phyloP scores from a whole-genome alignment of 352 stramenopile species.

The Peronospora tabacina region DNA sequence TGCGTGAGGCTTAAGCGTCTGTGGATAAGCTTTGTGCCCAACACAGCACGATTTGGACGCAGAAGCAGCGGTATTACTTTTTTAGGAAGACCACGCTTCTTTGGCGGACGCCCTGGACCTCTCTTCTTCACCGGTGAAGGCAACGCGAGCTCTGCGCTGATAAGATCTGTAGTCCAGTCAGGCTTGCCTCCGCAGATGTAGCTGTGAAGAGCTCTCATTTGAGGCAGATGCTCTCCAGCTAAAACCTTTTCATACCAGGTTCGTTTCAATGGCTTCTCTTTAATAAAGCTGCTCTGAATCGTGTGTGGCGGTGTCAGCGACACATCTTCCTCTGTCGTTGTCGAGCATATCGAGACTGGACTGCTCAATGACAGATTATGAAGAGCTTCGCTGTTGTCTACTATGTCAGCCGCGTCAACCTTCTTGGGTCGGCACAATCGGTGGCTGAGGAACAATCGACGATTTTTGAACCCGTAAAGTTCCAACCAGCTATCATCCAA shows the following conservation, averaged over 20 bases:
- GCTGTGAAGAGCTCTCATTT: slow-evolving; percentile 46
- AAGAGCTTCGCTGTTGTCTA: slow-evolving; percentile 2
- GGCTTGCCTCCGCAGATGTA: slow-evolving; percentile 58
- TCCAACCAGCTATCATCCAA: slow-evolving; percentile 57
- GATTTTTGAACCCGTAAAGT: slow-evolving; percentile 53
- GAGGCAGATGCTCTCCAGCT: slow-evolving; percentile 39
- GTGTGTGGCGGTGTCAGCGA: slow-evolving; percentile 18
- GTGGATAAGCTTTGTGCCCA: slow-evolving; percentile 22
- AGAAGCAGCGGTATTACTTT: slow-evolving; percentile 8
- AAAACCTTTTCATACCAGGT: slow-evolving; percentile 48
- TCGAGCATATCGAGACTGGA: slow-evolving; percentile 44
- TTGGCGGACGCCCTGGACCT: slow-evolving; percentile 13
- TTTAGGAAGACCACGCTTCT: slow-evolving; percentile 18
- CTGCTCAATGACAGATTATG: slow-evolving; percentile 29
- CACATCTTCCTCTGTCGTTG: slow-evolving; percentile 39
- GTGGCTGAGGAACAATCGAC: slow-evolving; percentile 60
- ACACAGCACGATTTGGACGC: slow-evolving; percentile 7
- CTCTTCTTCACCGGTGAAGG: slow-evolving; percentile 15
- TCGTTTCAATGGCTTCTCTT: slow-evolving; percentile 19
- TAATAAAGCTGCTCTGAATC: slow-evolving; percentile 3
- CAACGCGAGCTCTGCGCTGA: background rate
- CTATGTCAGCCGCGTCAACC: slow-evolving; percentile 1
- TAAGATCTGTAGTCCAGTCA: slow-evolving; percentile 50
- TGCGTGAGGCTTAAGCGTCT: slow-evolving; percentile 52
- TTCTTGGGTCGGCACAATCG: slow-evolving; percentile 9